These are phyloP conservation scores for Rhizopus delemar DNA, from an alignment of 371 early-diverging fungal species.

Conservation along the genomic window DNA sequence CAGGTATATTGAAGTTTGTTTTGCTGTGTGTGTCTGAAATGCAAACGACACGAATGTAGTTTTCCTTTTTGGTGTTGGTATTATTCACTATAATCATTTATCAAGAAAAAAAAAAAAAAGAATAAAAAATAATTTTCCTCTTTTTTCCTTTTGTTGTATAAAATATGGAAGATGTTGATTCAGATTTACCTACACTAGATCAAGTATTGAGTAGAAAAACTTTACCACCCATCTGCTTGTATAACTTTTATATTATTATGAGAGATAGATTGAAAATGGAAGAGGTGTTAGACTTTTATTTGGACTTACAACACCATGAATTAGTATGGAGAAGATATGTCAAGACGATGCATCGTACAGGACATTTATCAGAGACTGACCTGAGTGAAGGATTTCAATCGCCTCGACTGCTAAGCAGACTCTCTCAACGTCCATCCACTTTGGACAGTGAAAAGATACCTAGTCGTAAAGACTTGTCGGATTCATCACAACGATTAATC, in stretches of 20 bases:
- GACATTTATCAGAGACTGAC: slow-evolving; percentile 42
- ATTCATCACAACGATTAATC: slow-evolving; percentile 60
- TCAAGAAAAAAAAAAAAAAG: slow-evolving; percentile 8
- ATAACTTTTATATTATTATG: slow-evolving; percentile 67
- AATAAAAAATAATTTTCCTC: neutral
- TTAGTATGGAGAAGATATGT: slow-evolving; percentile 59
- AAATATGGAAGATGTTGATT: slow-evolving; percentile 1
- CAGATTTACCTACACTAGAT: slow-evolving; percentile 56
- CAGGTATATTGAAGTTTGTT: slow-evolving; percentile 37
- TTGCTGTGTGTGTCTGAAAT: slow-evolving; percentile 53
- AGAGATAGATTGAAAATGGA: slow-evolving; percentile 60
- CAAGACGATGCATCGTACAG: slow-evolving; percentile 42
- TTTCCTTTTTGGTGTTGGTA: neutral
- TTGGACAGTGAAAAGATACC: slow-evolving; percentile 22
- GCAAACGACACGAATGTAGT: slow-evolving; percentile 43
- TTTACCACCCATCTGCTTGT: slow-evolving; percentile 66
- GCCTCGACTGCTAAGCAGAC: slow-evolving; percentile 34
- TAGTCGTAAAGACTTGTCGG: slow-evolving; percentile 56
- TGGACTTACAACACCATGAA: slow-evolving; percentile 69
- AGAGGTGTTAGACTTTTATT: slow-evolving; percentile 68
- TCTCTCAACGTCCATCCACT: slow-evolving; percentile 21
- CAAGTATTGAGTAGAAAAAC: slow-evolving; percentile 64
- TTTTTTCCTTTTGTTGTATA: neutral
- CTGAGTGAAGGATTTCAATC: slow-evolving; percentile 44
- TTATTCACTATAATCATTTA: slow-evolving; percentile 12